phyloP scores from a whole-genome alignment of 768 basidiomycete genomes.

The Dictyophora rubrovolvata region DNA sequence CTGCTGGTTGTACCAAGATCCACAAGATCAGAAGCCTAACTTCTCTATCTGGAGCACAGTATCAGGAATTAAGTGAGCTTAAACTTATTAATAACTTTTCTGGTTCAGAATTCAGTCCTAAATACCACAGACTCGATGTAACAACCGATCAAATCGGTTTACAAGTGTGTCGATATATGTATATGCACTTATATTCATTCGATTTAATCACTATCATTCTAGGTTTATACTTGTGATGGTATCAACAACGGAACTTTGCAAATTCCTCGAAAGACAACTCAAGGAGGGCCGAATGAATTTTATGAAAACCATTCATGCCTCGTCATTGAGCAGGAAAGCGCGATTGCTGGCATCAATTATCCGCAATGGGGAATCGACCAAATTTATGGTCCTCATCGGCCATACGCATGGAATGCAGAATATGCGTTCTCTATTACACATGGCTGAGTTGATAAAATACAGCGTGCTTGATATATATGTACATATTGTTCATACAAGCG shows the following conservation, averaged over 20 bases:
- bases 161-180: not conserved
- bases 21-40: constrained; percentile 11
- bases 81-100: not conserved
- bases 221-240: constrained; percentile 2
- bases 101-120: not conserved
- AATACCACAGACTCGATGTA: not conserved
- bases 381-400: not conserved
- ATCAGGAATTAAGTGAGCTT: not conserved
- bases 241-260: constrained; percentile 5
- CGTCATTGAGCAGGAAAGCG: constrained; percentile 13
- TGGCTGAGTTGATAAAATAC: not conserved
- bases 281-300: not conserved
- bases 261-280: constrained; percentile 8
- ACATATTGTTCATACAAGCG: not conserved
- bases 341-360: constrained; percentile 2
- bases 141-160: constrained; percentile 2
- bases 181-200: not conserved
- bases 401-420: not conserved
- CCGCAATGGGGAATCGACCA: not conserved
- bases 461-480: not conserved
- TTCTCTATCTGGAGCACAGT: constrained; percentile 1
- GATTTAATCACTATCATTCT: not conserved
- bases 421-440: not conserved
- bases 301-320: constrained; percentile 15
- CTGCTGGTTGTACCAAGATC: constrained; percentile 38